Base-by-base conservation (phyloP, 768 basidiomycete genomes). In the Psilocybe cyanescens region DNA sequence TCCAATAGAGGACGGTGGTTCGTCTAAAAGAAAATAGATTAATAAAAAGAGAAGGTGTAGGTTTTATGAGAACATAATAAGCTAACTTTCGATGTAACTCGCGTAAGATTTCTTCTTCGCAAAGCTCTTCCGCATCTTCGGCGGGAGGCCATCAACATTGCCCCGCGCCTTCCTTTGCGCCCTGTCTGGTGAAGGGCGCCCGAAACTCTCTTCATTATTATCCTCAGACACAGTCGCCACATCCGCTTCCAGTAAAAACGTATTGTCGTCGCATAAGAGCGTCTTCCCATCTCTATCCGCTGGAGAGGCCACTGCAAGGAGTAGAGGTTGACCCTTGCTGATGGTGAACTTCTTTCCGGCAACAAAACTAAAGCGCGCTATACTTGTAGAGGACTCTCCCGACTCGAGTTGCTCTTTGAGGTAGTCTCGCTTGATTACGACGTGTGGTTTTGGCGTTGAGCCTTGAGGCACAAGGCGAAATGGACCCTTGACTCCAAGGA, bases 331-430 rank as follows among this genome's bases (percentile, higher is more conserved):
- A 59, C 89, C 89, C 11, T 88, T 85, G 69, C 83, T 88, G 67
- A 89, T 82, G 69, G 86, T 86, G 70, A 91, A 86, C 62, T 85
- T 76, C 76, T 91, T 91, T 67, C 83, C 81, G 3, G 89, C 86
- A 70, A 88, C 87, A 11, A 91, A 75, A 68, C 81, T 84, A 69
- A 88, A 91, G 71, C 82, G 83, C 41, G 83, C 79, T 58, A 82
- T 69, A 30, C 74, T 68, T 24, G 71, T 67, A 17, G 72, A 71
- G n/a, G 76, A 73, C 8, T 70, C 79, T 55, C 79, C 79, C 55
- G 80, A 81, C 57, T 68, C 72, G 8, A 81, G 74, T 65, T 82
- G 78, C 29, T 83, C 82, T 11, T 80, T 71, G 17, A 76, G 57
- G 63, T 79, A 79, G 64, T 87, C 87, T 73, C 88, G 87, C 76